These are phyloP conservation scores for Benincasa hispida DNA, from an alignment of 306 rosid species.

Conservation along the genomic window DNA sequence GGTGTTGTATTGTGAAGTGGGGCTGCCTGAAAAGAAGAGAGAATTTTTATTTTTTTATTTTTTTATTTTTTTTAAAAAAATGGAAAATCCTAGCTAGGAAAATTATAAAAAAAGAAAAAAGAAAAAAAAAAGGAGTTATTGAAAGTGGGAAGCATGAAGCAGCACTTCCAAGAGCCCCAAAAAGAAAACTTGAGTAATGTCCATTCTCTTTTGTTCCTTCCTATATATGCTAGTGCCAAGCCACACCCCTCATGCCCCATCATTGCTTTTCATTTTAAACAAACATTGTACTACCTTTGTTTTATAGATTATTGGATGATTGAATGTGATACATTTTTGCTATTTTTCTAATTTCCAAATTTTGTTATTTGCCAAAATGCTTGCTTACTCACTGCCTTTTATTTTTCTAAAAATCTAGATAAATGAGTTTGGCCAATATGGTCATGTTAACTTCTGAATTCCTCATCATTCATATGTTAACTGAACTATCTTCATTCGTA, in stretches of 20 bases:
- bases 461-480: no score
- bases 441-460: no score
- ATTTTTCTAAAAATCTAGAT: not conserved
- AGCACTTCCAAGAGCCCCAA: slow-evolving; percentile 7
- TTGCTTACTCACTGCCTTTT: not conserved
- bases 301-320: no score
- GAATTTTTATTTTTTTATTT: not conserved
- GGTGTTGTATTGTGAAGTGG: slow-evolving; percentile 1
- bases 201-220: slow-evolving; percentile 2
- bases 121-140: no score
- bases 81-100: not conserved
- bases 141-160: slow-evolving; percentile 13
- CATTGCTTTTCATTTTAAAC: not conserved
- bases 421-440: not conserved
- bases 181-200: slow-evolving; percentile 3
- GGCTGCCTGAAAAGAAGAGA: slow-evolving; percentile 14
- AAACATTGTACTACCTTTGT: no score
- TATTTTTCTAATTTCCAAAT: not conserved
- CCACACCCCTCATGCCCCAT: not conserved
- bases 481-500: no score
- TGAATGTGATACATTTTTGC: not conserved
- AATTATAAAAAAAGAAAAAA: not conserved
- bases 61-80: not conserved
- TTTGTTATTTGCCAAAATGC: not conserved
- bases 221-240: not conserved